A percentile compares a stretch with the other conserved stretches of the same genome.
Conservation (phyloP, 345 rosid species). For the Ailanthus altissimus region DNA sequence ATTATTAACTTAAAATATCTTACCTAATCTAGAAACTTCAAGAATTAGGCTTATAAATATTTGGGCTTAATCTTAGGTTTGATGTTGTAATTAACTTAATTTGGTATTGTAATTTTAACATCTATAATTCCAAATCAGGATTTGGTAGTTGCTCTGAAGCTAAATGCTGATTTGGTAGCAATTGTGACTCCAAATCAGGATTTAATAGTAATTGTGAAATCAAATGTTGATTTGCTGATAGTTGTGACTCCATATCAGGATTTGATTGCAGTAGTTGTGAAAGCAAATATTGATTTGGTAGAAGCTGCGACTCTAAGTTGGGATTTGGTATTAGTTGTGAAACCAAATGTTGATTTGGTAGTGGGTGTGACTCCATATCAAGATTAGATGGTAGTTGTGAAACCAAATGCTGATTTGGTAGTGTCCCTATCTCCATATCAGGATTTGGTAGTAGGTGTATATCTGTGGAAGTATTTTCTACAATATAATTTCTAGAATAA, state of each 20-base stretch:
- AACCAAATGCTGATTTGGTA: too few relatives aligned
- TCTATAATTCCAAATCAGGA: background rate
- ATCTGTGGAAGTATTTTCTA: background rate
- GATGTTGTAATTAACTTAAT: too few relatives aligned
- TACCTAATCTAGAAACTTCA: too few relatives aligned
- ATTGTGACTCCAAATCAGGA: too few relatives aligned
- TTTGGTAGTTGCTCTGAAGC: background rate
- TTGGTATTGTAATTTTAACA: too few relatives aligned
- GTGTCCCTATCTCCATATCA: background rate
- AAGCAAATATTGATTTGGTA: background rate
- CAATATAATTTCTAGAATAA: too few relatives aligned
- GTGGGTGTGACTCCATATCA: background rate
- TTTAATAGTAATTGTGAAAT: background rate
- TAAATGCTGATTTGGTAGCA: background rate
- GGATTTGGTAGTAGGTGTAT: background rate
- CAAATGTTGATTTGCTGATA: background rate
- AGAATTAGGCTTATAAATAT: too few relatives aligned
- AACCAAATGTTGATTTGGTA: background rate
- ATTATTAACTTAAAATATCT: too few relatives aligned
- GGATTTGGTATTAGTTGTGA: too few relatives aligned
- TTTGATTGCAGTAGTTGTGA: too few relatives aligned
- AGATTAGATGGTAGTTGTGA: too few relatives aligned
- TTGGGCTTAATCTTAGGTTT: too few relatives aligned
- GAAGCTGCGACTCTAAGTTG: background rate
- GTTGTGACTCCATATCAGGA: background rate